Evolutionary conservation across 257 asterid species (phyloP).

Genomic region (Solanum ossicruentum): DNA sequence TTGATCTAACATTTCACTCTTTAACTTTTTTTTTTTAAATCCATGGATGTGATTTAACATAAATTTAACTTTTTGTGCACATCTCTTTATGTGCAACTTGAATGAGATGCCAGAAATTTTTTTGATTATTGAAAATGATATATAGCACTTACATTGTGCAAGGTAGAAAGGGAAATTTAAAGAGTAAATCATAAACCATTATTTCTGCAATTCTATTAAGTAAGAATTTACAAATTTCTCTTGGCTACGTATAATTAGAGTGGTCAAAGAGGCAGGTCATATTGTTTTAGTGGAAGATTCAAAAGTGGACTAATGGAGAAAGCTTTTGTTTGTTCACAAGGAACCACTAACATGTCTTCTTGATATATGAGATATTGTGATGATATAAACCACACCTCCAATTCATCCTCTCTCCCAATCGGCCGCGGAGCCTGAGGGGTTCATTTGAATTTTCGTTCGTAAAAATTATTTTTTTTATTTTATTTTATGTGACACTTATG

Average conservation of each 20-base stretch:
- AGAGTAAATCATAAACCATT: background rate
- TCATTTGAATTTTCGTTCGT: no score
- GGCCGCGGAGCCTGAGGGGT: no score
- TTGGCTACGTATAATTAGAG: background rate
- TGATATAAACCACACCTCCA: background rate
- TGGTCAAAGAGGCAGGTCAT: background rate
- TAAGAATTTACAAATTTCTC: background rate
- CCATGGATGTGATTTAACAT: background rate
- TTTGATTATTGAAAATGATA: background rate
- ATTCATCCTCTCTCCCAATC: background rate
- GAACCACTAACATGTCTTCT: constrained; percentile 13
- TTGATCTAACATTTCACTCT: background rate
- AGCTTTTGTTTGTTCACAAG: background rate
- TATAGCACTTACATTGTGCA: background rate
- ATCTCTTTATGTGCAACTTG: background rate
- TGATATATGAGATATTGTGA: background rate
- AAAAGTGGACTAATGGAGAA: background rate
- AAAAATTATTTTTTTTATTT: no score
- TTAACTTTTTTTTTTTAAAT: background rate
- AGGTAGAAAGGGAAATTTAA: background rate
- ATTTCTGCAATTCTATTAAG: background rate
- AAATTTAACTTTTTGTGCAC: background rate
- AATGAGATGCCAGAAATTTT: background rate
- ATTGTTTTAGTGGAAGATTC: background rate
- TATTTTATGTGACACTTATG: no score